A percentile compares a stretch with the other conserved stretches of the same genome.
phyloP scores from a whole-genome alignment of 371 early-diverging fungal genomes.

The Catenaria anguillulae region DNA sequence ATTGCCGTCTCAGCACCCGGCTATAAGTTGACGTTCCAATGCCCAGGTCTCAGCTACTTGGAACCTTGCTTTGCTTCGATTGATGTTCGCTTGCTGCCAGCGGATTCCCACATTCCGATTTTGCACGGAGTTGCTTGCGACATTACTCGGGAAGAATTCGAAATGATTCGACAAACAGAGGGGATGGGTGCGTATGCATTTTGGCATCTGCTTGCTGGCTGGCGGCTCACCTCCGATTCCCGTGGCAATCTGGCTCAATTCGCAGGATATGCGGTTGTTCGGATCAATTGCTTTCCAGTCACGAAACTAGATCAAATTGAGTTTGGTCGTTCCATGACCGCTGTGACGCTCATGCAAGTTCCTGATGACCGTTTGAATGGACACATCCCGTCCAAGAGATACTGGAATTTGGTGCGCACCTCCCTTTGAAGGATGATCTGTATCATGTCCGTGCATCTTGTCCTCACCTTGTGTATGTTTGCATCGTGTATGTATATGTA shows the following conservation, averaged over 20 bases:
- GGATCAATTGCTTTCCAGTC: constrained; percentile 10
- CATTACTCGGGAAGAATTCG: constrained; percentile 16
- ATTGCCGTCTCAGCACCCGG: constrained; percentile 21
- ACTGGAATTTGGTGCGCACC: constrained; percentile 12
- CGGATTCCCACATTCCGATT: constrained; percentile 9
- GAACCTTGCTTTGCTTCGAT: constrained; percentile 37
- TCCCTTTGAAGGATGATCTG: background rate
- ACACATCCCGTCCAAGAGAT: constrained; percentile 14
- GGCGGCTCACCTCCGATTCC: constrained; percentile 15
- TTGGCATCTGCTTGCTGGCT: constrained; percentile 9
- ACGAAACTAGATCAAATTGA: constrained; percentile 3
- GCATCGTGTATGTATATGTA: too few relatives aligned
- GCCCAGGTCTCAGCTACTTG: constrained; percentile 20
- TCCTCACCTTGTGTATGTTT: too few relatives aligned
- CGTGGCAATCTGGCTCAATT: too few relatives aligned
- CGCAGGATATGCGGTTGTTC: constrained; percentile 17
- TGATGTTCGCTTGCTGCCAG: background rate
- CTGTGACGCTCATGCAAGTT: constrained; percentile 14
- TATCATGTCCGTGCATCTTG: too few relatives aligned
- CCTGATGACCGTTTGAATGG: constrained; percentile 11
- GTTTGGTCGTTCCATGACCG: background rate
- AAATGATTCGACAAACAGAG: constrained; percentile 16
- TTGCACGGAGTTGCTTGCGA: constrained; percentile 16
- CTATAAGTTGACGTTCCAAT: constrained; percentile 32
- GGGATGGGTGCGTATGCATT: constrained; percentile 6